Evolutionary conservation across 139 green algal species (phyloP).

Genomic region (Closterium sp.): DNA sequence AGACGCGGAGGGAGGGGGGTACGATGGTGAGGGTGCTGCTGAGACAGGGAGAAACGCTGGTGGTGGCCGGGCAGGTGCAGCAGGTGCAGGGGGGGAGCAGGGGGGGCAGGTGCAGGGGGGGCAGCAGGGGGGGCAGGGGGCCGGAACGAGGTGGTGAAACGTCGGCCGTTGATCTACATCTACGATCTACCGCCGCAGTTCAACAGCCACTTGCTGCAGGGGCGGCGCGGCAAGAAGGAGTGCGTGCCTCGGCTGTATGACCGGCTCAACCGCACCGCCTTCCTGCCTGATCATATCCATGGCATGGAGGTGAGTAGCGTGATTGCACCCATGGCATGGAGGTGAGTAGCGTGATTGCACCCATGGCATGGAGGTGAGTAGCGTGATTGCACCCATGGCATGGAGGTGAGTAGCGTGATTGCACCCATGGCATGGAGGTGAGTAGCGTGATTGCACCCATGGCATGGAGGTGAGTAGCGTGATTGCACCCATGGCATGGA

Average conservation of each 20-base stretch:
- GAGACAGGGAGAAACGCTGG: neutral
- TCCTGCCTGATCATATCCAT: neutral
- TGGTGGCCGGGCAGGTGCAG: neutral
- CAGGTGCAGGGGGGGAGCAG: neutral
- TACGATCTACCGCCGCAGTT: slow-evolving; percentile 9
- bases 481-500: too few species aligned
- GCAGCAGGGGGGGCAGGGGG: too few species aligned
- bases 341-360: too few species aligned
- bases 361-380: too few species aligned
- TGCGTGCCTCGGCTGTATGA: neutral
- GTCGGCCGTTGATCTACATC: neutral
- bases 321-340: too few species aligned
- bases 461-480: too few species aligned
- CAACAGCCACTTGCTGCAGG: slow-evolving; percentile 3
- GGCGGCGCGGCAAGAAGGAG: too few species aligned
- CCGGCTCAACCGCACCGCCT: neutral
- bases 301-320: neutral
- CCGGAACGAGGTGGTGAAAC: neutral
- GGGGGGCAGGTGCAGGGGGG: neutral
- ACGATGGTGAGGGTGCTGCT: neutral
- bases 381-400: too few species aligned
- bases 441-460: too few species aligned
- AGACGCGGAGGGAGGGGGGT: neutral
- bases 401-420: too few species aligned
- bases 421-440: too few species aligned